Base-by-base conservation (phyloP, 1,139 yeast species). In the Taiozyma sp. region DNA sequence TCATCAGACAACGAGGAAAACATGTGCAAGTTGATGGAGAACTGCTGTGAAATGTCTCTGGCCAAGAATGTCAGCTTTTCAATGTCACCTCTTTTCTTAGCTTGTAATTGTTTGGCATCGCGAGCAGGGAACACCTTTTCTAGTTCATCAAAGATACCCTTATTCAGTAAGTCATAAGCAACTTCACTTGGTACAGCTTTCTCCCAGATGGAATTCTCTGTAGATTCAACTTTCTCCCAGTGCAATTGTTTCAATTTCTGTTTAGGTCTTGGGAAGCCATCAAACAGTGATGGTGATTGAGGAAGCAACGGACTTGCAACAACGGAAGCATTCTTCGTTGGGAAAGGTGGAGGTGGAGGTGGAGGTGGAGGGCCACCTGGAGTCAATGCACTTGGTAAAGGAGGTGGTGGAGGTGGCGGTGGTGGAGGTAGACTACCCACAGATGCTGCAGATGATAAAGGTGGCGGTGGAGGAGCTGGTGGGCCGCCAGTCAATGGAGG, bases 61-160 rank as follows among this genome's bases (percentile, higher is more conserved):
- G 90, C 74, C 58, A 87, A 73, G 62, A 84, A 83, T 0, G 87
- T 66, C 2, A 83, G 67, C 61, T 83, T 84, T 50, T 81, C 71
- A 42, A 64, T 64, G 43, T 75, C 80, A 38, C 73, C 76, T 49
- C 73, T 70, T 58, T 71, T 75, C 57, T 67, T 71, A 30, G 72
- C 64, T 2, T 75, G 73, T 48, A 77, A 63, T 48, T 75, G 70
- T 55, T 81, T 84, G 56, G 85, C 84, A 57, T 87, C 96, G 61
- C 82, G 83, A 5, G 93, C 93, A 0, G 92, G 93, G 68, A 87
- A 87, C 28, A 87, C 83, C 49, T 75, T 76, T 63, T 87, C 96
- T 56, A 87, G 73, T 59, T 84, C 89, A 54, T 84, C 87, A 59
- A 87, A 80, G n/a, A 87, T 79, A 64, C 96, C 96, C 57, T 74